phyloP scores from a whole-genome alignment of 129 eudicot genomes.

The Silybum marianum region DNA sequence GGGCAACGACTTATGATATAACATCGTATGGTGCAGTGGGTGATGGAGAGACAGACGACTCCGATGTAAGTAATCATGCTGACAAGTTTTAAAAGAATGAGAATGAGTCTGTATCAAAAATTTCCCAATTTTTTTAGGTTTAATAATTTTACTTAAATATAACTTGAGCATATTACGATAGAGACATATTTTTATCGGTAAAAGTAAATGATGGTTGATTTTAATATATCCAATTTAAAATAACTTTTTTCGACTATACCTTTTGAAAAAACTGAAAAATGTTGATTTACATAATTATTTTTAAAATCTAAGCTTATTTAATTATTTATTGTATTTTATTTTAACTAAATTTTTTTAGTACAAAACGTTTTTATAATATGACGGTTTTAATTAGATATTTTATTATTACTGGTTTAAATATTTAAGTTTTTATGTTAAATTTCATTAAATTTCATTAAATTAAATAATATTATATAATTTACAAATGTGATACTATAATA shows the following conservation, averaged over 20 bases:
- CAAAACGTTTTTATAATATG: not conserved
- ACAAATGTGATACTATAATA: too few species aligned
- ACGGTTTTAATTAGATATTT: too few species aligned
- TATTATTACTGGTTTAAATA: too few species aligned
- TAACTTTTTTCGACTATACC: not conserved
- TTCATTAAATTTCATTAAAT: too few species aligned
- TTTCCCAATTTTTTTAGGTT: too few species aligned
- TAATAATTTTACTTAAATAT: too few species aligned
- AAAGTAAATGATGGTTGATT: not conserved
- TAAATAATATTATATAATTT: too few species aligned
- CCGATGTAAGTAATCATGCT: slow-evolving; percentile 30
- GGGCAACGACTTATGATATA: slow-evolving; percentile 35
- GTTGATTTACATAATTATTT: not conserved
- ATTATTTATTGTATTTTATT: not conserved
- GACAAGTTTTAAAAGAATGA: not conserved
- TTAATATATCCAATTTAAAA: too few species aligned
- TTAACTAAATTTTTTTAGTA: not conserved
- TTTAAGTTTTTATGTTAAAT: too few species aligned
- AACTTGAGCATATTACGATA: too few species aligned
- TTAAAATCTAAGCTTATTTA: not conserved
- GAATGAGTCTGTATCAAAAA: not conserved
- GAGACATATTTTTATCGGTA: not conserved
- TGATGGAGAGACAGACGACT: slow-evolving; percentile 43
- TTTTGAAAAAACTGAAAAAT: too few species aligned
- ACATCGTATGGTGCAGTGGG: slow-evolving; percentile 50